phyloP scores from a whole-genome alignment of 176 grass and related monocot genomes.

The Chrysopogon serrulatus region DNA sequence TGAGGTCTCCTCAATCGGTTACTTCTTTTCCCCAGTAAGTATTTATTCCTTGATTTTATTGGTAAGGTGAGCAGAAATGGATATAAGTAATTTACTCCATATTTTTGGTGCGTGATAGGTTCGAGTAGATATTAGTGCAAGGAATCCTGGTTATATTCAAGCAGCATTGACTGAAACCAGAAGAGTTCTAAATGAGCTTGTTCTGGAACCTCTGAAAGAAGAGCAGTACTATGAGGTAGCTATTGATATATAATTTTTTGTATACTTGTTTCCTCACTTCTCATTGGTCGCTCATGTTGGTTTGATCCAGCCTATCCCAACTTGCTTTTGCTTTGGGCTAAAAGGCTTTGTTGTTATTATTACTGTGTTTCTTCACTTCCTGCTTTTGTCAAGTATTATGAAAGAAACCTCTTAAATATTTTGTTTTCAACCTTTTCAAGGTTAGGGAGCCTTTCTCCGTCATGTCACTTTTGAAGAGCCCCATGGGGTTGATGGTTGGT shows the following conservation, averaged over 20 bases:
- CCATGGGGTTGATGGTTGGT: constrained; percentile 94
- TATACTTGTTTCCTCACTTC: not conserved
- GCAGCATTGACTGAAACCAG: constrained; percentile 90
- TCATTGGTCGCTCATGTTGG: not conserved
- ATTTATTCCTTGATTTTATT: not conserved
- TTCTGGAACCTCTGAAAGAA: constrained; percentile 86
- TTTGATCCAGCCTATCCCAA: not conserved
- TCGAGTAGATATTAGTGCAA: constrained; percentile 94
- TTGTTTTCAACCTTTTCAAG: constrained; percentile 36
- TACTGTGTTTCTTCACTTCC: not conserved
- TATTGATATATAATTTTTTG: not conserved
- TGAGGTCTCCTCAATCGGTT: constrained; percentile 77
- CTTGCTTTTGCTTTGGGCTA: not conserved
- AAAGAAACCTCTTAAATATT: constrained; percentile 18
- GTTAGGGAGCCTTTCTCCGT: constrained; percentile 81
- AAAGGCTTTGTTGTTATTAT: not conserved
- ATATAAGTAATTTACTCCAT: not conserved
- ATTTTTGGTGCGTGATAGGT: constrained; percentile 46
- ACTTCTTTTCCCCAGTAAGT: constrained; percentile 97
- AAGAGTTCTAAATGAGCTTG: constrained; percentile 81
- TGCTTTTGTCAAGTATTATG: constrained; percentile 1
- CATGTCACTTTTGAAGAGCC: constrained; percentile 91
- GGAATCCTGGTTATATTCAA: constrained; percentile 94
- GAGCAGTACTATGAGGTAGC: constrained; percentile 92
- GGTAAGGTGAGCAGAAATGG: not conserved